Base-by-base conservation (phyloP, 306 rosid species). In the Dicorynia guianensis region DNA sequence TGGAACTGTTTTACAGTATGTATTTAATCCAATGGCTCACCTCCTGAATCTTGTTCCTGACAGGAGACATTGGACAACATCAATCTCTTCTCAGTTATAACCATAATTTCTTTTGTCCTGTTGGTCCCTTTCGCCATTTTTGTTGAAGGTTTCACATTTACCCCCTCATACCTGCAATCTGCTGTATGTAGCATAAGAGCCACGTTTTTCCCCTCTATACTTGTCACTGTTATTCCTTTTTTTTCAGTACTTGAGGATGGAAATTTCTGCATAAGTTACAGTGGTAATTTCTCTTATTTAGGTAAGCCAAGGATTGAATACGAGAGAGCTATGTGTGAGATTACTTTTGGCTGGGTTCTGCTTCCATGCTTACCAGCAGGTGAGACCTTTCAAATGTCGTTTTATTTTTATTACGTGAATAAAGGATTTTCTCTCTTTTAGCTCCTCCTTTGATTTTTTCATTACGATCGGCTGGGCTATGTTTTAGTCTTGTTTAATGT, bases 361-460 rank as follows among this genome's bases (percentile, higher is more conserved):
- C 81, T 85, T 92, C 77, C 91, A 88, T 63, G 67, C 89, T 67
- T 92, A 86, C 67, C 97, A 89, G 72, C 96, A 89, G 93, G 97
- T 87, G 43, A 69, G 77, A 48, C 67, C 40, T 72, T 78, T 70
- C 72, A 64, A 50, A 68, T 8, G 42, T 63, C 64, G 48, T 65
- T 43, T 25, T 43, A 18, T 59, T 68, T 67, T 57, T 11, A 48
- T 17, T 54, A 11, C 33, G 6, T 61, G 67, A 63, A 71, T 63
- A 18, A 15, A 34, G 50, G 44, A 18, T 10, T 10, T 67, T 47
- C 67, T 76, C 63, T 47, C 17, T 8, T 53, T 43, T 30, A 19
- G 50, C 15, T 15, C 19, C n/a, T n/a, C n/a, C n/a, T n/a, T n/a
- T n/a, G n/a, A 4, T 63, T 30, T n/a, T 39, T 18, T 40, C 5